Base-by-base conservation (phyloP, 345 rosid species). In the Noccaea caerulescens region DNA sequence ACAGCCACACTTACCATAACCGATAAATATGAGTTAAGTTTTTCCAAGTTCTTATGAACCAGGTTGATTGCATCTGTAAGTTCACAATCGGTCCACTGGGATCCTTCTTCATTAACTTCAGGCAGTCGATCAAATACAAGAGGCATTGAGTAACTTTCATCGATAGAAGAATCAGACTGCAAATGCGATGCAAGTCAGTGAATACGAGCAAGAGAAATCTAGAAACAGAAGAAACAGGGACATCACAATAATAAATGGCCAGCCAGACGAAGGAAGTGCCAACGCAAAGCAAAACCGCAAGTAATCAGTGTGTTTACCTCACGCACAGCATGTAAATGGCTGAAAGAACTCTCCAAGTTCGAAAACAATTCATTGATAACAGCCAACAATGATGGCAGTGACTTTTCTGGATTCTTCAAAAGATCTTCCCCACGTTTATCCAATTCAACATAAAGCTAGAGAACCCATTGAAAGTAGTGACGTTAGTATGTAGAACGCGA, bases 81-180 rank as follows among this genome's bases (percentile, higher is more conserved):
- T 81, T 85, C 92, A 83, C 87, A 83, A 57, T 82, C 88, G 23
- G 87, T 86, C 91, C 91, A 84, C 80, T 89, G 83, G 50, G 92
- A 86, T 32, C 84, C 86, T 68, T 85, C 90, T 75, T 65, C 84
- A 73, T 77, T 82, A 73, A 84, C 72, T 66, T 82, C 89, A 59
- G 90, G 89, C 13, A 88, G 79, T 58, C 77, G 81, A 80, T 86
- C 85, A 79, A 93, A 86, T 16, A 78, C 75, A 25, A 89, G 82
- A 73, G 84, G 90, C 80, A 81, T 75, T 25, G 88, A 75, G 80
- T 76, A 68, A 71, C 86, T 83, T 75, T 84, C 92, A 64, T 87
- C 90, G 52, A 81, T 72, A 39, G 97, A 77, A 76, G 88, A 82
- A 76, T 80, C 80, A 42, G 77, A 63, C 98, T 93, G 92, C 80